Base-by-base conservation (phyloP, 148 eudicot genomes). In the Dianthus caryophyllus region DNA sequence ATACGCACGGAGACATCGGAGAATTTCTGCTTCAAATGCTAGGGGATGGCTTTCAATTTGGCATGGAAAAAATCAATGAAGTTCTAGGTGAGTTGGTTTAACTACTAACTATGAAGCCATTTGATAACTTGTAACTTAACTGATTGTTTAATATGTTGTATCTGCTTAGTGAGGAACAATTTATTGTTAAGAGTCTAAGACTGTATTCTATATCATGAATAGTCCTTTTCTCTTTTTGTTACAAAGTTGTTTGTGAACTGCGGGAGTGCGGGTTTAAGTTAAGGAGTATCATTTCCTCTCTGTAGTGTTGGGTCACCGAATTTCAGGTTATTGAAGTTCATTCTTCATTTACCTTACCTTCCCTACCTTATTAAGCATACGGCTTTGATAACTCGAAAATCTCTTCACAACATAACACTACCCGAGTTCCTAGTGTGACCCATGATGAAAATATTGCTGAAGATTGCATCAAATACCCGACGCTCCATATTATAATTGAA, bases 21-120 rank as follows among this genome's bases (percentile, higher is more conserved):
- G 80, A 77, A 17, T 90, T 90, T 80, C 73, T 90, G 65, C 84
- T 79, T 46, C 53, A 73, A 61, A 85, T 90, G 93, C 94, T 90
- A 66, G 93, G 90, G 39, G 84, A 85, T 74, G 97, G 93, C 38
- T 90, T 85, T 73, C 82, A 84, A 60, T 80, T 85, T 24, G 84
- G 77, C 72, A 77, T 15, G 76, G 63, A 74, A 47, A 71, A 72
- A 65, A 87, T 87, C 66, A 84, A 71, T 60, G 90, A 85, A 72
- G 88, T 90, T 75, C 75, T 90, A 54, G 87, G 97, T 87, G 79
- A 79, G 77, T 70, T 73, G 36, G 47, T 11, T 33, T 33, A 5
- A 18, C 44, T 17, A 11, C 11, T 9, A 22, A 41, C 41, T 12
- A 58, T 14, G 15, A 15, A 16, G 39, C 31, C 18, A 59, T 49